Conservation (phyloP, 768 basidiomycete genomes). For the Mycena vitilis region DNA sequence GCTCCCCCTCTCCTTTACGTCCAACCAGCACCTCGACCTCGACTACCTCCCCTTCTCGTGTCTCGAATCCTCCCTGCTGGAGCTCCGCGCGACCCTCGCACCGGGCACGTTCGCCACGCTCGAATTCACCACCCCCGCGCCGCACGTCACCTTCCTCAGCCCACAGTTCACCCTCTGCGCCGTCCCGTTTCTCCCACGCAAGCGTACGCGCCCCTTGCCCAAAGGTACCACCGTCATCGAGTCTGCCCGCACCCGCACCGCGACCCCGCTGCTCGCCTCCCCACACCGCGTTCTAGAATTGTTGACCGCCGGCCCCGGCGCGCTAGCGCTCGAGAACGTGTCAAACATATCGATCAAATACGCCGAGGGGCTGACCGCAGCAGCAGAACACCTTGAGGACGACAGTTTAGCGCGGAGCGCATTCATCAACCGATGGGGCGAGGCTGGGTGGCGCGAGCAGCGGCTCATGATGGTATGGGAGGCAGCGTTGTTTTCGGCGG, state of each 20-base stretch:
- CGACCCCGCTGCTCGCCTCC: constrained; percentile 52
- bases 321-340: constrained; percentile 47
- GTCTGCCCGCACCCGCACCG: constrained; percentile 40
- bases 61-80: constrained; percentile 41
- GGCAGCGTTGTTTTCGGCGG: constrained; percentile 58
- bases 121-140: constrained; percentile 54
- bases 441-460: constrained; percentile 58
- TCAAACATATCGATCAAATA: constrained; percentile 55
- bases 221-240: background rate
- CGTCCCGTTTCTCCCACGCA: constrained; percentile 55
- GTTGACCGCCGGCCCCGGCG: constrained; percentile 43
- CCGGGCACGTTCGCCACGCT: constrained; percentile 40
- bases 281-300: constrained; percentile 52
- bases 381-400: constrained; percentile 42
- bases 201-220: constrained; percentile 26
- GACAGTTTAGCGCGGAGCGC: constrained; percentile 42
- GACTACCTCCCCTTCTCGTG: constrained; percentile 29
- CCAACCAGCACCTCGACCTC: constrained; percentile 31
- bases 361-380: constrained; percentile 39
- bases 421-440: constrained; percentile 47
- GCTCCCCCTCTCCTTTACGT: constrained; percentile 12
- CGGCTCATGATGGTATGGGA: constrained; percentile 64
- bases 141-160: constrained; percentile 48
- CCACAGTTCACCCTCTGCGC: constrained; percentile 54
- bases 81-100: constrained; percentile 30